Evolutionary conservation across 2,329 filamentous ascomycete species (phyloP), one percentile per base, ranked within the genome.

Genomic region (Xylariaceae sp.): DNA sequence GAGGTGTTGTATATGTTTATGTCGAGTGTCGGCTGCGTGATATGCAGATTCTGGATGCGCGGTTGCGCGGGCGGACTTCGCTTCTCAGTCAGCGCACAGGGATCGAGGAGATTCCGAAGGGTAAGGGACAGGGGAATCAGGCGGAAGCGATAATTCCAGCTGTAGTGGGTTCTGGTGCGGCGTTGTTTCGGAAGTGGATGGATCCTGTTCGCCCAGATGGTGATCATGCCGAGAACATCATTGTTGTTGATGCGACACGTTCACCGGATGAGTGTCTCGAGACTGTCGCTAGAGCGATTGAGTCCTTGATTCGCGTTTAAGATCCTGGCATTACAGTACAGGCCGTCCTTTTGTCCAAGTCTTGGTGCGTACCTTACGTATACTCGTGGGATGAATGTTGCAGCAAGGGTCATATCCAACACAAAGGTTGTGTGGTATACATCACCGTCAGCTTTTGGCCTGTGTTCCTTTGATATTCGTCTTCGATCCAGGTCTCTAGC

Each of bases 1-100:
- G n/a, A n/a, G 37, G 42, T 22, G 51, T 57, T 35, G 45, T 34
- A 10, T 57, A 51, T 19, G 39, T 42, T 7, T 63, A 63, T 34
- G 46, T 54, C 37, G 50, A 55, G 45, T 50, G 49, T 37, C 47
- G 40, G 20, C 25, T 50, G 22, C 34, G 41, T 20, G 22, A 47
- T n/a, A 4, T 41, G 6, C 44, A 45, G 11, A 33, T 42, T 32
- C 45, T 48, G 1, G 42, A 50, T 22, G 21, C 38, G 17, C 35
- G 49, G 32, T 16, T 50, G 17, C 44, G 38, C 19, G 12, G 38
- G 4, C 11, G 47, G 5, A 25, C 22, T 4, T 22, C 49, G 22
- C 12, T 46, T 22, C 27, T 34, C 27, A 48, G 39, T n/a, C 49
- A 50, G 21, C 35, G 47, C 22, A 37, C 37, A 3, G 40, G 42